Base-by-base conservation (phyloP, 169 alveolate genomes). In the Plasmodium malariae region DNA sequence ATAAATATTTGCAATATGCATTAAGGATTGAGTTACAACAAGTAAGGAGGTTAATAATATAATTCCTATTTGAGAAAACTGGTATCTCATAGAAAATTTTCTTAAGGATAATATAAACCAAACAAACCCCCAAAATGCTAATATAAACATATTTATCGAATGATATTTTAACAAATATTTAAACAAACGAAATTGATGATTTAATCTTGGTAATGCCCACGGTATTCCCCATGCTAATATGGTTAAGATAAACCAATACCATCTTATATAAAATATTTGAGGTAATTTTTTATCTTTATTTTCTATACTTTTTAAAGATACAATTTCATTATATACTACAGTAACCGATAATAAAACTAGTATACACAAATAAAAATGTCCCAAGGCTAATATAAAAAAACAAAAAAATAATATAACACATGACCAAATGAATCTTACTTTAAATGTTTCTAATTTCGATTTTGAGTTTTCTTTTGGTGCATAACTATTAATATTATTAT, bases 21-120 rank as follows among this genome's bases (percentile, higher is more conserved):
- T 89, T 88, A 94, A 51, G 43, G 89, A 85, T 87, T 94, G 95
- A 9, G 91, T 80, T 45, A 94, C 96, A 40, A 94, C 93, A 67
- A 92, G 92, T 49, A 94, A 69, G 21, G 93, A 86, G 0, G 95
- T 45, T 87, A 92, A 60, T 30, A 96, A 80, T 69, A 94, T 95
- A 48, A 95, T 92, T 32, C 97, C 99, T 67, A 98, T 94, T 93
- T 97, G 98, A 24, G 96, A 80, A 92, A 98, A 98, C 90, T 98
- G 99, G 70, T 97, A 97, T 43, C 97, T 95, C 63, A 96, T 92
- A 24, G 96, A 91, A 17, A 97, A 97, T 78, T 96, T 96, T 69
- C 97, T 96, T 49, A 98, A 85, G 12, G 98, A 93, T 17, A 97
- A 63, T 21, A 98, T 95, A 93, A 98, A 98, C 86, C 97, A 89